Percentiles rank a stretch among this genome's conserved stretches.
These are phyloP conservation scores for Colletotrichum ledebouriae DNA, from an alignment of 2,329 filamentous ascomycete genomes.

Conservation along the genomic window DNA sequence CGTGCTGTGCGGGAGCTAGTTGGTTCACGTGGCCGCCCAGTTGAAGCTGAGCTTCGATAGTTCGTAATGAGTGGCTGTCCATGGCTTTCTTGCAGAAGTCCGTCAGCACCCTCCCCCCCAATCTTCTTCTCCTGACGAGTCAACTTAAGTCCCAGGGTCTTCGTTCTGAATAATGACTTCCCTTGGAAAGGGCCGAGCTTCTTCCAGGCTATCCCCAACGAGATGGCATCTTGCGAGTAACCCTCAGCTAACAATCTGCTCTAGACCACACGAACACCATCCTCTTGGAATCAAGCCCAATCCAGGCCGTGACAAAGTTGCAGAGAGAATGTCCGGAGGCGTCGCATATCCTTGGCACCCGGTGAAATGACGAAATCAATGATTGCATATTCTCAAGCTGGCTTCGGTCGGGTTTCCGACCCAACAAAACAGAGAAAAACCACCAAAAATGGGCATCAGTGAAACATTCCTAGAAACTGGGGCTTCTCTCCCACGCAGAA, in stretches of 20 bases:
- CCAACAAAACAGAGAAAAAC: background rate
- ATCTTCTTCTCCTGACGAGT: no score
- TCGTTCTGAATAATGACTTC: no score
- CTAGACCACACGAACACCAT: no score
- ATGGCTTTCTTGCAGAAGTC: background rate
- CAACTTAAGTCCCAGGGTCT: no score
- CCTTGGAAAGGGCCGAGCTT: no score
- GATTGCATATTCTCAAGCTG: constrained; percentile 7
- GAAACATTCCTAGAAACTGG: no score
- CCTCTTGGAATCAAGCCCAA: no score
- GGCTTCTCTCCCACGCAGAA: background rate
- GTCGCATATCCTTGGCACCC: background rate
- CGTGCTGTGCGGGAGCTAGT: background rate
- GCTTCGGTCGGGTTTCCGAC: background rate
- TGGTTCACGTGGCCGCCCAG: background rate
- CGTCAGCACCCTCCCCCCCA: background rate
- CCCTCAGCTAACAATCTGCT: no score
- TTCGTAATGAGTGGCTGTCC: background rate
- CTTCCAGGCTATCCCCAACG: no score
- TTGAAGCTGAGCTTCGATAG: constrained; percentile 6
- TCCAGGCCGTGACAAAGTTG: no score
- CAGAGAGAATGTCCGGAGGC: background rate
- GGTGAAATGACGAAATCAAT: background rate
- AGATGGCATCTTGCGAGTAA: no score
- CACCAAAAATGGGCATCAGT: no score